phyloP scores from a whole-genome alignment of 2,329 filamentous ascomycete species.

The Elsinoe perseae region DNA sequence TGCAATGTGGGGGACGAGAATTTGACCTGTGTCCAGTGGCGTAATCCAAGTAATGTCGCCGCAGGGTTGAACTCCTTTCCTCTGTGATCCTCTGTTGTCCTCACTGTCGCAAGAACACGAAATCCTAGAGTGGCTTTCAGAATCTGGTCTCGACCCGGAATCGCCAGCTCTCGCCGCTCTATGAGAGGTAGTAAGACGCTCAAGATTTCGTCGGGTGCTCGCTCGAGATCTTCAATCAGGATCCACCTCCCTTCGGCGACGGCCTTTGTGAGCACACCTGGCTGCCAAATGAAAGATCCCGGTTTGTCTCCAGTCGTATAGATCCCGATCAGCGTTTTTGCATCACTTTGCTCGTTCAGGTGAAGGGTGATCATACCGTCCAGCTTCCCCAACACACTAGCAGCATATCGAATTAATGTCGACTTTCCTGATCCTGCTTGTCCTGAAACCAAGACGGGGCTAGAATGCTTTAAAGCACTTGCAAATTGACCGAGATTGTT shows the following conservation, averaged over 20 bases:
- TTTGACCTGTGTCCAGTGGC: conserved; percentile 76
- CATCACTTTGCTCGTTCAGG: conserved; percentile 95
- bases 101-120: conserved; percentile 83
- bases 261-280: conserved; percentile 87
- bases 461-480: conserved; percentile 54
- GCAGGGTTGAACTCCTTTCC: conserved; percentile 65
- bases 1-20: conserved; percentile 56
- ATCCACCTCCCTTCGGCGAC: conserved; percentile 94
- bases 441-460: conserved; percentile 74
- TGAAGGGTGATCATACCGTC: conserved; percentile 86
- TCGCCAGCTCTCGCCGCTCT: conserved; percentile 81
- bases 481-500: conserved; percentile 66
- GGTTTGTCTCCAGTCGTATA: conserved; percentile 85
- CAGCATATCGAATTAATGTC: conserved; percentile 71
- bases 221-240: conserved; percentile 90
- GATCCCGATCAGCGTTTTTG: conserved; percentile 88
- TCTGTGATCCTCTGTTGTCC: conserved; percentile 57
- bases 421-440: conserved; percentile 87
- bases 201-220: conserved; percentile 89
- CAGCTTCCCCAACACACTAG: conserved; percentile 68
- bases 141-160: conserved; percentile 80
- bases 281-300: conserved; percentile 84
- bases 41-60: conserved; percentile 64
- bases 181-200: conserved; percentile 88
- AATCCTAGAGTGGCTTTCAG: conserved; percentile 79